Percentiles rank a stretch among this genome's conserved stretches.
phyloP scores from a whole-genome alignment of 331 rosid genomes.

The Acacia pycnantha region DNA sequence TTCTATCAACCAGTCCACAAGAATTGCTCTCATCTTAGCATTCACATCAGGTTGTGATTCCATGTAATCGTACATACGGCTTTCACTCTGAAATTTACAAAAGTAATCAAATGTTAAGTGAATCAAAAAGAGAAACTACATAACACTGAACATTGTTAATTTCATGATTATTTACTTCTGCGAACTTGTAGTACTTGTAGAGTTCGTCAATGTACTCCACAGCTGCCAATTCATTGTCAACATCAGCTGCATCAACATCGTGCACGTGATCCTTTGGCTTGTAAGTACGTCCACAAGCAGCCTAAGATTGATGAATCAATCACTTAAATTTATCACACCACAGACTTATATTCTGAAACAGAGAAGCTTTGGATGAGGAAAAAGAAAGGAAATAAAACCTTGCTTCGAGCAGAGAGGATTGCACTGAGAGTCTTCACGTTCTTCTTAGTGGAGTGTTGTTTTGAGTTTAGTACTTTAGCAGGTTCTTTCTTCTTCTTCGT shows the following conservation, averaged over 20 bases:
- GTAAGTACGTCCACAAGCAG: constrained; percentile 52
- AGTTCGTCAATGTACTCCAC: constrained; percentile 77
- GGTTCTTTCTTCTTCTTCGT: constrained; percentile 10
- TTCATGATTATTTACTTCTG: constrained; percentile 50
- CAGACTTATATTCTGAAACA: not conserved
- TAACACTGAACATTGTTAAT: not conserved
- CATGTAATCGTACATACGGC: constrained; percentile 59
- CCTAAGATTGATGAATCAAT: constrained; percentile 34
- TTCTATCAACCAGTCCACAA: constrained; percentile 87
- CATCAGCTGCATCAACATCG: constrained; percentile 65
- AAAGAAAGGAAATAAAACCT: constrained; percentile 31
- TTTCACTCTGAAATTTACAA: constrained; percentile 34
- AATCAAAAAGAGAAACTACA: not conserved
- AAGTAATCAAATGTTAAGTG: constrained; percentile 9
- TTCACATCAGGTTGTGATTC: constrained; percentile 65
- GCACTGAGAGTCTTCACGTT: constrained; percentile 55
- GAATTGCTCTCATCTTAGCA: constrained; percentile 84
- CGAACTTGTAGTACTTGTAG: constrained; percentile 56
- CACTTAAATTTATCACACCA: constrained; percentile 2
- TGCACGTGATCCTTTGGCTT: constrained; percentile 44
- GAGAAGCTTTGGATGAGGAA: not conserved
- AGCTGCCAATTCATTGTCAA: constrained; percentile 69
- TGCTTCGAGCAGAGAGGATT: constrained; percentile 78
- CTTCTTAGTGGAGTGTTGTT: constrained; percentile 35
- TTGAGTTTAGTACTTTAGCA: constrained; percentile 32